phyloP scores from a whole-genome alignment of 2,329 filamentous ascomycete genomes.

The Neurospora crassa region DNA sequence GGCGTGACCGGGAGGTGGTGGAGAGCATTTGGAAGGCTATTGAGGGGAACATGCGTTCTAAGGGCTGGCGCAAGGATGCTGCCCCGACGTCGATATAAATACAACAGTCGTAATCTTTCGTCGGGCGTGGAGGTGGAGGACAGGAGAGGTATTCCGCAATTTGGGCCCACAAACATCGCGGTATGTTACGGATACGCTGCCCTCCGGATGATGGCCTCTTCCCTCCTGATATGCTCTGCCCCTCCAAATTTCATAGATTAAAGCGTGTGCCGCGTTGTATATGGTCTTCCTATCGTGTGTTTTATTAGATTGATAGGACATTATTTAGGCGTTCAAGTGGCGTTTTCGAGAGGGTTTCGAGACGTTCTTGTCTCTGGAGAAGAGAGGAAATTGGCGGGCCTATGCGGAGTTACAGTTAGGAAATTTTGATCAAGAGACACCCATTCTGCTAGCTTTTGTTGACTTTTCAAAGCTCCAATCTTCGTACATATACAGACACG shows the following conservation, averaged over 20 bases:
- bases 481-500: background rate
- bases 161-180: background rate
- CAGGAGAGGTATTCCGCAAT: background rate
- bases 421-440: background rate
- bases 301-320: background rate
- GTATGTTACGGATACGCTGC: background rate
- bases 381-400: background rate
- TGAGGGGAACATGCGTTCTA: slow-evolving; percentile 76
- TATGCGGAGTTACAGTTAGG: background rate
- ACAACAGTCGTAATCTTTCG: background rate
- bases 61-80: slow-evolving; percentile 70
- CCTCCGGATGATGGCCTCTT: background rate
- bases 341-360: background rate
- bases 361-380: background rate
- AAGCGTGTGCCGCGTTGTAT: background rate
- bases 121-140: background rate
- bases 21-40: slow-evolving; percentile 87
- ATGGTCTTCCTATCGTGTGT: background rate
- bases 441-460: background rate
- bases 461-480: background rate
- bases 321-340: background rate
- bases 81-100: slow-evolving; percentile 43
- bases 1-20: slow-evolving; percentile 86
- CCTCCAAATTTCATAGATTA: background rate
- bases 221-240: background rate